Percentiles rank a stretch among this genome's conserved stretches.
Evolutionary conservation across 1,284 basidiomycete genomes (phyloP).

Genomic region (Tylopilus orsonianus): DNA sequence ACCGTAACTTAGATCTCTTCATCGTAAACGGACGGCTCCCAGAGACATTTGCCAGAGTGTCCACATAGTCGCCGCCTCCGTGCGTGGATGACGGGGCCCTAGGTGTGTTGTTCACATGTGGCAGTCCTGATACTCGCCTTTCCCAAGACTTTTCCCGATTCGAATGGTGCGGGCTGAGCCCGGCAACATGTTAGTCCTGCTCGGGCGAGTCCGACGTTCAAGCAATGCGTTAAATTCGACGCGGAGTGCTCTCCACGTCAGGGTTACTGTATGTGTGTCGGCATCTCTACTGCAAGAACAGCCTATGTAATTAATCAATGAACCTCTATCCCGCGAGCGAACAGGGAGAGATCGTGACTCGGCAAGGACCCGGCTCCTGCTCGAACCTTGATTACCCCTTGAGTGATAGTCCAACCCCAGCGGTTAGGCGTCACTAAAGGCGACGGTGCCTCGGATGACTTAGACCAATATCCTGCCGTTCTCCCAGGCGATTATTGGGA

Average conservation of each 20-base stretch:
- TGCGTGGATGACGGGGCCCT: not conserved
- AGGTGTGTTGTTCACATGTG: not conserved
- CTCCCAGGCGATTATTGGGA: slow-evolving; percentile 13
- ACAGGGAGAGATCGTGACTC: slow-evolving; percentile 18
- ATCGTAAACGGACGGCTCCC: not conserved
- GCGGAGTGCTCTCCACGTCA: slow-evolving; percentile 1
- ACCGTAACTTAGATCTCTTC: not conserved
- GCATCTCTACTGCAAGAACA: slow-evolving; percentile 7
- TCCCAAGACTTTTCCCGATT: not conserved
- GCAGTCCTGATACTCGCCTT: not conserved
- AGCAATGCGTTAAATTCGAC: not conserved
- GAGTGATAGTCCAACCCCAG: slow-evolving; percentile 4
- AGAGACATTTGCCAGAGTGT: slow-evolving; percentile 1
- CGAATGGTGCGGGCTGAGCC: not conserved
- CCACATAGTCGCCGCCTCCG: slow-evolving; percentile 19
- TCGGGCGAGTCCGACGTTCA: not conserved
- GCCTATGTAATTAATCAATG: slow-evolving; percentile 17
- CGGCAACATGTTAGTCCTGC: slow-evolving; percentile 3
- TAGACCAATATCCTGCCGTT: slow-evolving; percentile 10
- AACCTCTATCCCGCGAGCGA: slow-evolving; percentile 23
- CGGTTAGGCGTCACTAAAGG: slow-evolving; percentile 5
- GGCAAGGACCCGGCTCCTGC: slow-evolving; percentile 8
- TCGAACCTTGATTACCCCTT: slow-evolving; percentile 26
- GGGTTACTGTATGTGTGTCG: slow-evolving; percentile 16
- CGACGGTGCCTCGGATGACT: slow-evolving; percentile 8